These are phyloP conservation scores for Dactylonectria estremocensis DNA, from an alignment of 2,329 filamentous ascomycete genomes.

Conservation along the genomic window DNA sequence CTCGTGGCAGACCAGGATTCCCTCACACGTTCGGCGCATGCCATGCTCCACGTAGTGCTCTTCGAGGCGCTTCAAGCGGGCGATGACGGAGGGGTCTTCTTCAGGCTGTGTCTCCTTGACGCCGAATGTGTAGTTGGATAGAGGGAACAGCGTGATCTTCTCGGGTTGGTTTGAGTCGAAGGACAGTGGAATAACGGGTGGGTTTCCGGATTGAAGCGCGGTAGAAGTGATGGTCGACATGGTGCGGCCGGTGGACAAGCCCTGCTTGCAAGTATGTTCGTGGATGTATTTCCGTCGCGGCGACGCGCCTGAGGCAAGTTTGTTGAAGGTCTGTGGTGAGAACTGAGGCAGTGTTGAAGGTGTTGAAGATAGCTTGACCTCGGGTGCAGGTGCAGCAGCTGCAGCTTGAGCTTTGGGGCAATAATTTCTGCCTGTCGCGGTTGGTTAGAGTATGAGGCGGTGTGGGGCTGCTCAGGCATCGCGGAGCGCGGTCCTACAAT, in stretches of 20 bases:
- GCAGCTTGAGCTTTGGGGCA: conserved; percentile 19
- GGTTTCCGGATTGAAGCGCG: conserved; percentile 82
- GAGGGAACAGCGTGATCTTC: conserved; percentile 91
- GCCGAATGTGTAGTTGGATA: conserved; percentile 99
- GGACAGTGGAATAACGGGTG: conserved; percentile 83
- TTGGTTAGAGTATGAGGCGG: conserved; percentile 34
- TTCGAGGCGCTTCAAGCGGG: conserved; percentile 92
- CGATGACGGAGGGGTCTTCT: conserved; percentile 95
- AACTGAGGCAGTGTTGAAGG: conserved; percentile 7
- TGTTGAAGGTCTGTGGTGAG: neutral
- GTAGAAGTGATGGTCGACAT: conserved; percentile 91
- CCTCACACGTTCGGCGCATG: conserved; percentile 98
- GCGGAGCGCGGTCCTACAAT: neutral
- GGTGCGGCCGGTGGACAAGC: conserved; percentile 8
- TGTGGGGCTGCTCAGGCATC: conserved; percentile 12
- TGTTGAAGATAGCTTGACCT: conserved; percentile 5
- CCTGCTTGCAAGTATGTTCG: neutral
- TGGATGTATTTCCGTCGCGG: neutral
- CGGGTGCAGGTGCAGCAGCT: neutral
- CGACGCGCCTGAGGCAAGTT: neutral
- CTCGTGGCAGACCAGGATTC: conserved; percentile 97
- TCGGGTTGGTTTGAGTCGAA: conserved; percentile 93
- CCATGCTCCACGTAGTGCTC: conserved; percentile 94
- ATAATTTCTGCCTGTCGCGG: conserved; percentile 24
- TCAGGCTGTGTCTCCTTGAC: conserved; percentile 99